Conservation (phyloP, 164 flowering plant species). For the Taxillus chinensis region DNA sequence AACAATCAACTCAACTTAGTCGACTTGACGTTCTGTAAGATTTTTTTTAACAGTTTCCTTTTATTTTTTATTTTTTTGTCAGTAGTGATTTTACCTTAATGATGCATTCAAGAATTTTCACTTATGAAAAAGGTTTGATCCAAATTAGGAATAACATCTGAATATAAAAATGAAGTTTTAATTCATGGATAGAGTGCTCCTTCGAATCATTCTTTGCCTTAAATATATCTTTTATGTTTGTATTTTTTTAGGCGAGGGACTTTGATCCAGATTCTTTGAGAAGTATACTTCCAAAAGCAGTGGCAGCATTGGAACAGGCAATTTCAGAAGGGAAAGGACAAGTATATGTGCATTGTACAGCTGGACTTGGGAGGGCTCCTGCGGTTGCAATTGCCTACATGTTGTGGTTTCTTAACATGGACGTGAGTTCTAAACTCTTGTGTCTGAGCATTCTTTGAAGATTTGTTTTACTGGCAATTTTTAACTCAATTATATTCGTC, state of each 20-base stretch:
- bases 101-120: background rate
- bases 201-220: background rate
- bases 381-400: constrained; percentile 89
- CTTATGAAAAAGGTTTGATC: background rate
- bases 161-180: background rate
- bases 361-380: constrained; percentile 93
- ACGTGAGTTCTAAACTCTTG: constrained; percentile 40
- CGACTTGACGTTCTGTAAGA: no score
- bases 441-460: background rate
- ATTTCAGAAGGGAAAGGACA: constrained; percentile 77
- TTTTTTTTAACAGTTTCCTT: no score
- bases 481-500: no score
- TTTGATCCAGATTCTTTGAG: constrained; percentile 89
- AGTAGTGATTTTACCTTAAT: no score
- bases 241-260: constrained; percentile 55
- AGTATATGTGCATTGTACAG: constrained; percentile 85
- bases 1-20: background rate
- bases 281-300: constrained; percentile 67
- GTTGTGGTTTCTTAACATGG: constrained; percentile 80
- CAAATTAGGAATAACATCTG: background rate
- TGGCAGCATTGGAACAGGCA: constrained; percentile 84
- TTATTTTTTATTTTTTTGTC: no score
- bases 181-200: background rate
- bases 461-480: no score
- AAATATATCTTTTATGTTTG: background rate